Evolutionary conservation across 305 asterid genomes (phyloP).

Genomic region (Fraxinus baroniana): DNA sequence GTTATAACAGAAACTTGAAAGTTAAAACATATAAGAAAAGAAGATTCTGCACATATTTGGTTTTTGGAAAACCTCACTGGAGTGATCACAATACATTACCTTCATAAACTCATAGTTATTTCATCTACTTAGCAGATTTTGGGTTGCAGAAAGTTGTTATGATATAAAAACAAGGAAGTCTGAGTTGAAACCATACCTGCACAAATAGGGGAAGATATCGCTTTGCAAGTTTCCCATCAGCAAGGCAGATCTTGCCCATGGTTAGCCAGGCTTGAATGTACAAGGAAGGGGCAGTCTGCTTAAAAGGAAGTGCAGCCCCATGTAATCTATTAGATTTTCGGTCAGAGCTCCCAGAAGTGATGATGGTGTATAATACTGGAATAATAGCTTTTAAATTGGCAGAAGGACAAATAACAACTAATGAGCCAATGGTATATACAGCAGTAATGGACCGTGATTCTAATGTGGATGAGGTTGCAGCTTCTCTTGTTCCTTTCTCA

Average conservation of each 20-base stretch:
- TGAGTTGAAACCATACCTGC: conserved; percentile 58
- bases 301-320: conserved; percentile 42
- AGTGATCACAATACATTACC: not conserved
- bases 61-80: not conserved
- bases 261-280: conserved; percentile 85
- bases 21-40: not conserved
- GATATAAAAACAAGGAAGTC: not conserved
- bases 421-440: conserved; percentile 75
- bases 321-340: conserved; percentile 52
- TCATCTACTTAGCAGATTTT: not conserved
- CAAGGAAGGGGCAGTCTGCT: conserved; percentile 66
- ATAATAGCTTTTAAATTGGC: conserved; percentile 54
- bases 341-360: conserved; percentile 65
- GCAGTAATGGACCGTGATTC: conserved; percentile 57
- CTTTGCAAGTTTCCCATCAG: conserved; percentile 87
- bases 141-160: not conserved
- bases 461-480: conserved; percentile 36
- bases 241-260: conserved; percentile 91
- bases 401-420: conserved; percentile 67
- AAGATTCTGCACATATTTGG: conserved; percentile 4
- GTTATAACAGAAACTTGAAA: not conserved
- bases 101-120: not conserved
- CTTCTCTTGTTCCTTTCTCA: conserved; percentile 36
- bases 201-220: conserved; percentile 90
- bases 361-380: conserved; percentile 66